A percentile compares a stretch with the other conserved stretches of the same genome.
Evolutionary conservation across 1,284 basidiomycete species (phyloP).

Genomic region (Coniferiporia sulphurascens): DNA sequence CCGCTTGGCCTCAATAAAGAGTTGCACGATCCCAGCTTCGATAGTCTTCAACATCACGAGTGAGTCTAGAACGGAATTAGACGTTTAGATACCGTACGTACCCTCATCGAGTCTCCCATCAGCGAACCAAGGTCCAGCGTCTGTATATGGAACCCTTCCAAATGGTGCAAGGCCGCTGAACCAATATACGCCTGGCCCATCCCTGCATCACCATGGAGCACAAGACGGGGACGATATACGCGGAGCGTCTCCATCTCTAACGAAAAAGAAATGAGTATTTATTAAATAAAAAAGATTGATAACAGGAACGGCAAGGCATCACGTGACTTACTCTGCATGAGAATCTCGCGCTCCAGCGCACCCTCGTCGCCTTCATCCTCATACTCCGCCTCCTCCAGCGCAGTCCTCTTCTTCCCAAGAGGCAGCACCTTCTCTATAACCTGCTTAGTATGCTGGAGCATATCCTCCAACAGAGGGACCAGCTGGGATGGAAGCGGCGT

Average conservation of each 20-base stretch:
- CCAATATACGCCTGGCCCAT: conserved; percentile 93
- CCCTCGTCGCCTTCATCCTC: conserved; percentile 74
- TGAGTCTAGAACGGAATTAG: background rate
- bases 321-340: conserved; percentile 69
- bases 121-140: conserved; percentile 88
- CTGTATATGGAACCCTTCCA: conserved; percentile 96
- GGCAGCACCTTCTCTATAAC: conserved; percentile 72
- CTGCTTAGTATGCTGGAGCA: conserved; percentile 67
- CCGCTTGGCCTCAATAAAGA: conserved; percentile 97
- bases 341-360: conserved; percentile 77
- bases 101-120: conserved; percentile 85
- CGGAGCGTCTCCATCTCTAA: conserved; percentile 88
- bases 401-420: conserved; percentile 66
- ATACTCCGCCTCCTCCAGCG: conserved; percentile 92
- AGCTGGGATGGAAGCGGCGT: conserved; percentile 84
- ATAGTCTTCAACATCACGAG: conserved; percentile 53
- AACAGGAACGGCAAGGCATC: conserved; percentile 5
- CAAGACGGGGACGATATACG: conserved; percentile 85
- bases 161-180: conserved; percentile 85
- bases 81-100: conserved; percentile 35
- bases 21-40: conserved; percentile 91
- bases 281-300: conserved; percentile 10
- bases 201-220: conserved; percentile 78
- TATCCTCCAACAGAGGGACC: conserved; percentile 68
- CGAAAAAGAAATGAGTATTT: background rate